These are phyloP conservation scores for Holtermannia corniformis DNA, from an alignment of 768 basidiomycete species.

Conservation along the genomic window DNA sequence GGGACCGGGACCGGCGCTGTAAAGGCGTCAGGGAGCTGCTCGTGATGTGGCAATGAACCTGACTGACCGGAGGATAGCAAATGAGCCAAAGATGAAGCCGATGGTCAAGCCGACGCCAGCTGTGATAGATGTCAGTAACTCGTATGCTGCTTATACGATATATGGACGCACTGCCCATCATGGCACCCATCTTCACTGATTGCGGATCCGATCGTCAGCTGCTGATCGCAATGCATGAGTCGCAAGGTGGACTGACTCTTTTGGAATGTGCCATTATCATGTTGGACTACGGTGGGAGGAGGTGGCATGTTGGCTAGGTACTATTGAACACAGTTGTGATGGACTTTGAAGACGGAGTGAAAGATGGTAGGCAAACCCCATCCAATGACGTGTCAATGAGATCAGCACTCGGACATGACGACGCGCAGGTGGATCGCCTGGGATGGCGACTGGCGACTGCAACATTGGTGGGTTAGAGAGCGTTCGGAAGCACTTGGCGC, in stretches of 20 bases:
- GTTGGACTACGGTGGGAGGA: neutral
- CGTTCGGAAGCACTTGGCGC: too few relatives aligned
- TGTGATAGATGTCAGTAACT: constrained; percentile 2
- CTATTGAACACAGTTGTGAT: neutral
- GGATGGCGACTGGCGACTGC: too few relatives aligned
- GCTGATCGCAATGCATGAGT: too few relatives aligned
- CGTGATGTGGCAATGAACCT: neutral
- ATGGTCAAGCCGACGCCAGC: constrained; percentile 91
- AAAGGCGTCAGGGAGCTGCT: constrained; percentile 1
- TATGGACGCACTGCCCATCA: constrained; percentile 38
- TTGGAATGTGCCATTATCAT: neutral
- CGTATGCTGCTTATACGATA: too few relatives aligned
- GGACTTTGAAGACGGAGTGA: neutral
- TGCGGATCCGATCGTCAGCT: constrained; percentile 4
- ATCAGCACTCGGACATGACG: too few relatives aligned
- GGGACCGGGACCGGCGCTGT: constrained; percentile 79
- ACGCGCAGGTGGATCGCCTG: too few relatives aligned
- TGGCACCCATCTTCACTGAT: constrained; percentile 41
- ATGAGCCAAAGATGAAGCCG: constrained; percentile 93
- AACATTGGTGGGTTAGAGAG: too few relatives aligned
- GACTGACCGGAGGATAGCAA: constrained; percentile 75
- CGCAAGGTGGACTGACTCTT: neutral
- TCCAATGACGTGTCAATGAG: too few relatives aligned
- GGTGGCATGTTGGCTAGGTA: neutral
- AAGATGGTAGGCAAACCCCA: too few relatives aligned